Base-by-base conservation (phyloP, 768 basidiomycete genomes). In the Lactarius sp. region DNA sequence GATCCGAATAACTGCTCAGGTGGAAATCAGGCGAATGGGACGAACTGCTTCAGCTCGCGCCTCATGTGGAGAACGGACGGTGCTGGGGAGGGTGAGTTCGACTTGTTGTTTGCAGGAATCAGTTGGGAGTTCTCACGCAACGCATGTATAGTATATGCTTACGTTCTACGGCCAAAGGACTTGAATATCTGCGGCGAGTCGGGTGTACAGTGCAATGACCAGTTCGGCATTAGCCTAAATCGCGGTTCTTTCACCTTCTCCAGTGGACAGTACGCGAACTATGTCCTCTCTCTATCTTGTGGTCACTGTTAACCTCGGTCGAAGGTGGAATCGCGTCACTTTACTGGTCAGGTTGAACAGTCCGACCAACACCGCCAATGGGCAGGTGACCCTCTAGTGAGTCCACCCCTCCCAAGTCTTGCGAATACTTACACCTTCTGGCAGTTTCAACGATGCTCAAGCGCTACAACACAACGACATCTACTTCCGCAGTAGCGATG, bases 341-440 rank as follows among this genome's bases (percentile, higher is more conserved):
- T 73, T 94, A 56, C 76, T 92, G 13, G 86, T 92, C n/a, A 84
- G 86, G 59, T 73, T 94, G 62, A 96, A 94, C 71, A 77, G 83
- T 54, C 87, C 87, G 0, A 77, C 80, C 9, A 77, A 81, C 59
- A 74, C 78, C 18, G 85, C 87, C n/a, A 93, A 94, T 71, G 93
- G 92, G 27, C 79, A 88, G 65, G 74, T 93, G 27, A 73, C 79
- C 60, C 73, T 90, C 16, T 90, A 84, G 88, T 90, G 61, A 66
- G 90, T 9, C 77, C 14, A 12, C 51, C 18, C 33, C 39, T 49
- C 27, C 33, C 50, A 33, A 37, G 36, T 49, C 22, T 33, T 33
- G 20, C 22, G 57, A 22, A 61, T 36, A 49, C 20, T 42, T 39
- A 12, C 60, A 52, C 31, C 36, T 37, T 55, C 47, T 42, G 56